Evolutionary conservation across 352 stramenopile species (phyloP).

Genomic region (Phytophthora cactorum): DNA sequence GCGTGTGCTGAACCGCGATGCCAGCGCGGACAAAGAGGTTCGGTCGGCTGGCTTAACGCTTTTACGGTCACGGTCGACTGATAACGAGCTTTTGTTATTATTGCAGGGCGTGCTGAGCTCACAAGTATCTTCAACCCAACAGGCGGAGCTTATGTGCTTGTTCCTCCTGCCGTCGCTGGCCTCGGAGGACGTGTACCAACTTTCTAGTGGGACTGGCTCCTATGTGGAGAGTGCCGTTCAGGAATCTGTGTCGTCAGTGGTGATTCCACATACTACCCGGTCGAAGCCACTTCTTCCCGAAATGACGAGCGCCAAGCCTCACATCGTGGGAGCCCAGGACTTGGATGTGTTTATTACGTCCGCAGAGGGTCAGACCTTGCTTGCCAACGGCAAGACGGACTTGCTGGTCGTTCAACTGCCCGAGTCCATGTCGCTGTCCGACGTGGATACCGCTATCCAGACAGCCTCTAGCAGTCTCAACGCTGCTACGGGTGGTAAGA

Average conservation of each 20-base stretch:
- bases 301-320: constrained; percentile 27
- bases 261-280: constrained; percentile 79
- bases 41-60: not conserved
- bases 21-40: constrained; percentile 48
- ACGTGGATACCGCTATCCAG: constrained; percentile 59
- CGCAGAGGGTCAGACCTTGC: constrained; percentile 34
- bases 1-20: constrained; percentile 32
- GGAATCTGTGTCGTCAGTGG: constrained; percentile 59
- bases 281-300: constrained; percentile 44
- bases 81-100: constrained; percentile 12
- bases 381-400: constrained; percentile 63
- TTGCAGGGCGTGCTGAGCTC: constrained; percentile 48
- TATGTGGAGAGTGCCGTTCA: constrained; percentile 60
- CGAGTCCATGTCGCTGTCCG: constrained; percentile 31
- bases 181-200: constrained; percentile 49
- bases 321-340: constrained; percentile 28
- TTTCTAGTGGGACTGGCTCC: constrained; percentile 37
- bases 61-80: not conserved
- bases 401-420: constrained; percentile 69
- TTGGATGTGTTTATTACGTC: constrained; percentile 45
- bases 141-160: constrained; percentile 62
- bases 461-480: constrained; percentile 42
- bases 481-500: constrained; percentile 35
- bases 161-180: constrained; percentile 56
- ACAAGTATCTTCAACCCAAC: constrained; percentile 9